Percentiles rank a stretch among this genome's conserved stretches.
Evolutionary conservation across 257 asterid species (phyloP).

Genomic region (Solanum appendiculatum): DNA sequence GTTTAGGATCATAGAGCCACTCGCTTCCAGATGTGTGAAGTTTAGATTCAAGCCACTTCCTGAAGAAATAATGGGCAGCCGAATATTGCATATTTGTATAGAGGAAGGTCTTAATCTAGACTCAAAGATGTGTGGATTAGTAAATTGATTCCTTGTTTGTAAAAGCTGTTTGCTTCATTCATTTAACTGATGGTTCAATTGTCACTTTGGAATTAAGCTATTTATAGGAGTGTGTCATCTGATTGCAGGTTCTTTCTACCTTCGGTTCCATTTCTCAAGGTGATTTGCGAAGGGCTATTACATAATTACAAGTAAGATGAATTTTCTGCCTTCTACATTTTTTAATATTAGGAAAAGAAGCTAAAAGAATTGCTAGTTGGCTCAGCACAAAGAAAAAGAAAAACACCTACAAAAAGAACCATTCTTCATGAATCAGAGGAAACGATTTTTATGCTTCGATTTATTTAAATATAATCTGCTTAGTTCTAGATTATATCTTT

Average conservation of each 20-base stretch:
- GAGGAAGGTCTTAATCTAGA: conserved; percentile 81
- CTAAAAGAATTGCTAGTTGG: background rate
- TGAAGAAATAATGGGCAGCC: conserved; percentile 77
- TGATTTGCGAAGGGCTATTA: conserved; percentile 87
- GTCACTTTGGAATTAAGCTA: background rate
- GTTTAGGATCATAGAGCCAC: conserved; percentile 87
- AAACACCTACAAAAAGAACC: background rate
- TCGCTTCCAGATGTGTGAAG: conserved; percentile 95
- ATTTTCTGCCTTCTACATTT: conserved; percentile 3
- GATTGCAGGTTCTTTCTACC: conserved; percentile 67
- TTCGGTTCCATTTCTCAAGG: conserved; percentile 90
- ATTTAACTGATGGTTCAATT: background rate
- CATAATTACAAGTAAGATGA: no score
- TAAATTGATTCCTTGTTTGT: background rate
- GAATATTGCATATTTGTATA: conserved; percentile 68
- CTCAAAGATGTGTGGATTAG: conserved; percentile 47
- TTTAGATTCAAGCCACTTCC: conserved; percentile 96
- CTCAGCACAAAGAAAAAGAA: background rate
- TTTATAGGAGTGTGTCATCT: background rate
- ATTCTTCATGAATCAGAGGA: background rate
- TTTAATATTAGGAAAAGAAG: background rate
- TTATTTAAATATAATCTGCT: no score
- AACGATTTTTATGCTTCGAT: no score
- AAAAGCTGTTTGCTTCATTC: background rate
- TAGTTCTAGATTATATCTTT: background rate